Conservation (phyloP, 805 yeast genomes). For the Metschnikowia henanensis region DNA sequence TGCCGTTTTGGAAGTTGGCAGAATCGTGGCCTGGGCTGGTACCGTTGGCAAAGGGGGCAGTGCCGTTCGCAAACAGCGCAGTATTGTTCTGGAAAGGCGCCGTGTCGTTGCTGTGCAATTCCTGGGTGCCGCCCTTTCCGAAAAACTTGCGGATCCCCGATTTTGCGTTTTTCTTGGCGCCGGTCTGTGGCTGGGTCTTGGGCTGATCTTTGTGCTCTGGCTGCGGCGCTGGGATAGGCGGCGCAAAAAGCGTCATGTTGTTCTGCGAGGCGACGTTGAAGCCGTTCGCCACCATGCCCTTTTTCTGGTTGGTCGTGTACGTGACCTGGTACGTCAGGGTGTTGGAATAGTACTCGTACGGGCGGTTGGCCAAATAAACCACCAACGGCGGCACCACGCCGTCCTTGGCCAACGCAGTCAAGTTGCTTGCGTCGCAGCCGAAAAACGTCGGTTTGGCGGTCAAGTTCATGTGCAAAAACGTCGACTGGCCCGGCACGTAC, state of each 20-base stretch:
- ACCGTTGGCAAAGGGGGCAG: not conserved
- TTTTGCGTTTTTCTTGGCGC: too few relatives aligned
- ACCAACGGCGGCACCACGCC: conserved; percentile 64
- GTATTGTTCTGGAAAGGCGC: too few relatives aligned
- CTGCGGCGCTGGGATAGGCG: not conserved
- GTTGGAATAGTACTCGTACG: conserved; percentile 64
- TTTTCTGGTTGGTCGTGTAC: conserved; percentile 57
- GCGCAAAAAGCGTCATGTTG: not conserved
- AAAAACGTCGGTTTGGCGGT: conserved; percentile 76
- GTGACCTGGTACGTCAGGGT: conserved; percentile 70
- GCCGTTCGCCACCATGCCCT: conserved; percentile 68
- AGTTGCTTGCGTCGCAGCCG: conserved; percentile 72
- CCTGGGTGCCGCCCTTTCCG: not conserved
- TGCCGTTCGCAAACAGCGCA: too few relatives aligned
- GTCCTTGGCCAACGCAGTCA: conserved; percentile 50
- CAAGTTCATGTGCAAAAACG: conserved; percentile 60
- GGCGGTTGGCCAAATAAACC: conserved; percentile 75
- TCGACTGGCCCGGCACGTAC: conserved; percentile 67
- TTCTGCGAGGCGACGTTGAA: conserved; percentile 57
- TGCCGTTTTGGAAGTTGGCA: too few relatives aligned
- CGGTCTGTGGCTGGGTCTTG: too few relatives aligned
- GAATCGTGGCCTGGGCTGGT: not conserved
- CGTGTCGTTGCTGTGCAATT: not conserved
- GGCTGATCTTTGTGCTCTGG: too few relatives aligned
- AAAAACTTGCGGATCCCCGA: not conserved